phyloP scores from a whole-genome alignment of 169 alveolate genomes.

The Perkinsus chesapeaki region DNA sequence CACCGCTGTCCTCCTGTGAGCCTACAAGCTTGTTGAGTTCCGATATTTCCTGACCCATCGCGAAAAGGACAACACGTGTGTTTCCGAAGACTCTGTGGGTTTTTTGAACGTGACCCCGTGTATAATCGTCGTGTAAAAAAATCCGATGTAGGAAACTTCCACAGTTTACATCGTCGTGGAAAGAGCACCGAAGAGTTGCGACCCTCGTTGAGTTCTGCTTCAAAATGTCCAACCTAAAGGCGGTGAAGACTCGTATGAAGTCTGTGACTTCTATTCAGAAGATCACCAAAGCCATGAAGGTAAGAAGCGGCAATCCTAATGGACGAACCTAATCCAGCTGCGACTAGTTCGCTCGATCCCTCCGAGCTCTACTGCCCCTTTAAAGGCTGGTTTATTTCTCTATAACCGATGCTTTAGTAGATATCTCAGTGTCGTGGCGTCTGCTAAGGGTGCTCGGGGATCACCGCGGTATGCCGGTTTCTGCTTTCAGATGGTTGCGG shows the following conservation, averaged over 20 bases:
- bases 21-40: not conserved
- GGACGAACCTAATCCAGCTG: not conserved
- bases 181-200: not conserved
- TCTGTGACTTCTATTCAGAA: slow-evolving; percentile 85
- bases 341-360: no score
- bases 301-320: not conserved
- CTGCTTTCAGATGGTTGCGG: slow-evolving; percentile 92
- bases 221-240: slow-evolving; percentile 25
- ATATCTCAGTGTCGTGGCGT: no score
- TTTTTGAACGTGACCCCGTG: not conserved
- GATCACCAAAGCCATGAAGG: slow-evolving; percentile 77
- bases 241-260: slow-evolving; percentile 75
- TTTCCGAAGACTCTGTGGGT: not conserved
- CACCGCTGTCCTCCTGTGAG: no score
- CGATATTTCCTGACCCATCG: not conserved
- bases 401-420: no score
- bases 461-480: no score
- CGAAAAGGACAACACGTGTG: not conserved
- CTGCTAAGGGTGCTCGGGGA: no score
- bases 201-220: not conserved
- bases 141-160: not conserved
- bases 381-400: no score
- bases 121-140: not conserved
- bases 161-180: not conserved
- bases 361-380: no score